A percentile compares a stretch with the other conserved stretches of the same genome.
phyloP scores from a whole-genome alignment of 2,329 filamentous ascomycete species.

The Sarocladium kiliense region DNA sequence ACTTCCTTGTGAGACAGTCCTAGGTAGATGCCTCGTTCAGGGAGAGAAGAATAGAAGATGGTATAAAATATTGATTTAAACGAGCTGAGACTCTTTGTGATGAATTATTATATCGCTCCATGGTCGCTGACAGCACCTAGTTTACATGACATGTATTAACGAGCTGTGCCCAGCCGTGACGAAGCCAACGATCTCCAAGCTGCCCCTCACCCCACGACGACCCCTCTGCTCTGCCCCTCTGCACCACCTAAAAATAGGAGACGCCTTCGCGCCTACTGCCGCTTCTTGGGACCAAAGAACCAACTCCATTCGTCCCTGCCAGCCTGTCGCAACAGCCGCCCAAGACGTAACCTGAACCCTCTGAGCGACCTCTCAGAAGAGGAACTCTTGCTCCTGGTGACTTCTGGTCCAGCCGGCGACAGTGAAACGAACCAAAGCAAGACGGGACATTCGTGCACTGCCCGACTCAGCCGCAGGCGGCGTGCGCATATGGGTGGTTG shows the following conservation, averaged over 20 bases:
- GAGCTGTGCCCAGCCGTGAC: background rate
- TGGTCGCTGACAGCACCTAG: no score
- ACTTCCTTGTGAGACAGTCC: no score
- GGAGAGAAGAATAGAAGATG: slow-evolving; percentile 2
- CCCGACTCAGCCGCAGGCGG: slow-evolving; percentile 6
- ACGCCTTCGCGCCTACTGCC: background rate
- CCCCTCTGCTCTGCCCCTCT: background rate
- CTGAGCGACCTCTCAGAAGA: no score
- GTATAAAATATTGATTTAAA: background rate
- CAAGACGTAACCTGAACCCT: no score
- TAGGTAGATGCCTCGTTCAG: background rate
- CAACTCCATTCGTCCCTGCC: background rate
- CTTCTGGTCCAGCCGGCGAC: background rate
- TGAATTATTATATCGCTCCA: no score
- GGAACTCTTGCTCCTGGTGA: no score
- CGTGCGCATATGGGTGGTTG: background rate
- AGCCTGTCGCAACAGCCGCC: background rate
- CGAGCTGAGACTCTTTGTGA: no score
- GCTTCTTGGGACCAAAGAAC: background rate
- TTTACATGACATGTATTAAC: no score
- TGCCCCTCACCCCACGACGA: slow-evolving; percentile 3
- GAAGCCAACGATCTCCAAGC: background rate
- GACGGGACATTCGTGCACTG: no score
- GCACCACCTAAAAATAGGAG: slow-evolving; percentile 3
- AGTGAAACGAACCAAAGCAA: no score